Base-by-base conservation (phyloP, 108 stramenopile species). In the Aurantiochytrium sp. region DNA sequence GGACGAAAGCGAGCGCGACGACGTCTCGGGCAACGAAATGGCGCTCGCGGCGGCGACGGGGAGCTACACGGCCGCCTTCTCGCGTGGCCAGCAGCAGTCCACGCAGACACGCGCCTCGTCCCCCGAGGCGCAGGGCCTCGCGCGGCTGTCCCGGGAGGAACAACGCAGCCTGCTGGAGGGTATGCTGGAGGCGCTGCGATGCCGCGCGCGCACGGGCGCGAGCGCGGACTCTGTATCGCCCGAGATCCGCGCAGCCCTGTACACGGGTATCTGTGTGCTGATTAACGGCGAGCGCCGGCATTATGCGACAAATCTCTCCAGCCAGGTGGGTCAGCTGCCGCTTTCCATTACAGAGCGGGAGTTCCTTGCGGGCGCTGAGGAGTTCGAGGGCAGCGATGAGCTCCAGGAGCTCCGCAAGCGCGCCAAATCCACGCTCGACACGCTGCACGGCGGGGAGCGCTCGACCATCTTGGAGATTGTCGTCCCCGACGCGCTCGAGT, bases 1-100 rank as follows among this genome's bases (percentile, higher is more conserved):
- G 10, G 73, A 81, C 2, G 73, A 81, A 42, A 30, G 45, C 24
- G 42, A 6, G 45, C 73, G 30, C 6, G 45, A 48, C 24, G 42
- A 41, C 39, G 27, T 42, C 6, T 81, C 73, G 6, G 42, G 10
- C 6, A 48, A 48, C 32, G 73, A 81, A 48, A 48, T 81, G 73
- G 73, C 73, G n/a, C 42, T 81, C 6, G 73, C 73, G n/a, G 73
- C 73, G 39, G 73, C 73, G 3, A 48, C 45, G 45, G 73, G 73
- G 32, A 81, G 45, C 73, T 81, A 48, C 45, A 81, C n/a, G 24
- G 12, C 45, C 17, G 21, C 73, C 42, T 81, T 81, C 32, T 81
- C 42, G 1, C 45, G 42, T 12, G 45, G 73, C 32, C 42, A 81
- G 42, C 73, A 48, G 39, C 73, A 37, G 45, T 24, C 10, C 15